Evolutionary conservation across 371 early-diverging fungal species (phyloP).

Genomic region (Dipsacomyces acuminosporus): DNA sequence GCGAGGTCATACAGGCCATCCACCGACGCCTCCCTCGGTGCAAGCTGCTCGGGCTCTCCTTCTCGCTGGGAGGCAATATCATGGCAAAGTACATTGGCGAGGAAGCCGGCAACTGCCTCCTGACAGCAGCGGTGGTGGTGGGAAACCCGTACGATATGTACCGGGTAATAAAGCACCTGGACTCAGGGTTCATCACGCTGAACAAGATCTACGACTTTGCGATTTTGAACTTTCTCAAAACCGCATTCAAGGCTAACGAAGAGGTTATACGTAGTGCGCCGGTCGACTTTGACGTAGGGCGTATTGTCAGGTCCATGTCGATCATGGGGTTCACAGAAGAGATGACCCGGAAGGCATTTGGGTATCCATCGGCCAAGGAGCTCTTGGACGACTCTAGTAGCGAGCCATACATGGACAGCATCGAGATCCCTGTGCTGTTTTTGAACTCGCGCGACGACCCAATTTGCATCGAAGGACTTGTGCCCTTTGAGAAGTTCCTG

Average conservation of each 20-base stretch:
- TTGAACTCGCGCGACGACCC: slow-evolving; percentile 92
- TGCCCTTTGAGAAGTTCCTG: slow-evolving; percentile 65
- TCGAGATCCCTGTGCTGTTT: slow-evolving; percentile 76
- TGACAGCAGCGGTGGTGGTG: slow-evolving; percentile 72
- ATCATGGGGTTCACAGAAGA: slow-evolving; percentile 76
- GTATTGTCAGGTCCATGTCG: slow-evolving; percentile 48
- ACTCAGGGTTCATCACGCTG: slow-evolving; percentile 47
- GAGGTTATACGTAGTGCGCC: slow-evolving; percentile 38
- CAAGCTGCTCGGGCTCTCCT: slow-evolving; percentile 74
- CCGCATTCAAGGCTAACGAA: slow-evolving; percentile 47
- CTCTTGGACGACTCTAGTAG: slow-evolving; percentile 79
- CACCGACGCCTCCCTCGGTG: slow-evolving; percentile 56
- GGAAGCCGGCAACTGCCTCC: slow-evolving; percentile 66
- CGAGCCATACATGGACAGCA: slow-evolving; percentile 61
- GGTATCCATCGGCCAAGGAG: slow-evolving; percentile 74
- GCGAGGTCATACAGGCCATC: slow-evolving; percentile 55
- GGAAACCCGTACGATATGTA: slow-evolving; percentile 77
- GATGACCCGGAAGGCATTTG: slow-evolving; percentile 66
- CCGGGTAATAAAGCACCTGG: slow-evolving; percentile 36
- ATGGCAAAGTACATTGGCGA: slow-evolving; percentile 88
- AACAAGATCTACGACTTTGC: slow-evolving; percentile 50
- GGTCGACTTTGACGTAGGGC: slow-evolving; percentile 48
- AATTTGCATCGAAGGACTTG: slow-evolving; percentile 62
- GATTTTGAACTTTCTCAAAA: slow-evolving; percentile 44
- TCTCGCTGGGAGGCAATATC: slow-evolving; percentile 90